phyloP scores from a whole-genome alignment of 2,329 filamentous ascomycete species.

The Niveomyces coronatus region DNA sequence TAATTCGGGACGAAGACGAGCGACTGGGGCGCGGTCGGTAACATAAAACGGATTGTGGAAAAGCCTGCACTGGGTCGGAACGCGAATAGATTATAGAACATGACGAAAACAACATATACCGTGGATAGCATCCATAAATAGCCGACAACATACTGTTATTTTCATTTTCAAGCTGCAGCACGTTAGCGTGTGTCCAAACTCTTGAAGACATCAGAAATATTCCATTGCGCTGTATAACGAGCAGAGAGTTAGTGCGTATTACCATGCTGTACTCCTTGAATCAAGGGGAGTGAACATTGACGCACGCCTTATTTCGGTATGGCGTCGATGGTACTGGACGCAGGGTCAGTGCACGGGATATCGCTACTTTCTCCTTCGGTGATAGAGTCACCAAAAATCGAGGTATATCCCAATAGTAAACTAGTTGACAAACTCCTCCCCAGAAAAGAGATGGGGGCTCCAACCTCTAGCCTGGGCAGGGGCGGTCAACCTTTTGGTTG shows the following conservation, averaged over 20 bases:
- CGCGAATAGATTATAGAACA: constrained; percentile 9
- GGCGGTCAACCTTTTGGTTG: constrained; percentile 7
- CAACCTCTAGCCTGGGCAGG: constrained; percentile 5
- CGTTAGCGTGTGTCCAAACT: no score
- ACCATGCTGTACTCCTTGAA: no score
- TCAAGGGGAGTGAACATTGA: no score
- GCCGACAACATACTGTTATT: no score
- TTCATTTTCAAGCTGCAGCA: no score
- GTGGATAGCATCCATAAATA: no score
- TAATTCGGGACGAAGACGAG: constrained; percentile 67
- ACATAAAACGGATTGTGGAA: neutral
- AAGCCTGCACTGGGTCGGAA: neutral
- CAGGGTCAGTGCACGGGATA: constrained; percentile 3
- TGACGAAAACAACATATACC: no score
- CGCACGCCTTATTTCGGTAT: constrained; percentile 5
- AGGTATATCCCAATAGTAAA: no score
- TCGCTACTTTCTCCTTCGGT: neutral
- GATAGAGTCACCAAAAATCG: neutral
- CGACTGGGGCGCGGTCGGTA: constrained; percentile 60
- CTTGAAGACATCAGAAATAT: no score
- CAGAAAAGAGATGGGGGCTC: constrained; percentile 1
- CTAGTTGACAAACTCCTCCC: no score
- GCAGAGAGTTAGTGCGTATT: no score
- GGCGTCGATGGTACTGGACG: constrained; percentile 2
- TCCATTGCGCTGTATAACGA: no score